These are phyloP conservation scores for Populus nigra DNA, from an alignment of 345 rosid genomes.

Conservation along the genomic window DNA sequence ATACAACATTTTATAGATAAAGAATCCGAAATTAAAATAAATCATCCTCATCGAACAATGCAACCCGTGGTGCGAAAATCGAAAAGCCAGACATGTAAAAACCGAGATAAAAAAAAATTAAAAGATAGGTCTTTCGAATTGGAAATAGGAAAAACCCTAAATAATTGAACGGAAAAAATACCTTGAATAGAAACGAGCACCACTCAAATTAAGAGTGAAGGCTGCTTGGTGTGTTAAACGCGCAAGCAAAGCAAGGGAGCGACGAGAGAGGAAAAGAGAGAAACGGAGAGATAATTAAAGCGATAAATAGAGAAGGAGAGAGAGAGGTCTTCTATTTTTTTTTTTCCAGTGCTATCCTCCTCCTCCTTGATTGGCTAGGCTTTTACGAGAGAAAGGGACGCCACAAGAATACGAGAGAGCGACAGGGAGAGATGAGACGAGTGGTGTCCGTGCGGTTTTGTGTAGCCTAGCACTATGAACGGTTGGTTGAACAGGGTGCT, in stretches of 20 bases:
- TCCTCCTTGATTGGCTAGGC: conserved; percentile 8
- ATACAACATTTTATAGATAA: not conserved
- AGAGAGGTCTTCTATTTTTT: too few species aligned
- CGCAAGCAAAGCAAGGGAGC: not conserved
- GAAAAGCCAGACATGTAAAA: not conserved
- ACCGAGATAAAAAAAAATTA: not conserved
- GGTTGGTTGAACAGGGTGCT: conserved; percentile 13
- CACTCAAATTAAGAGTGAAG: not conserved
- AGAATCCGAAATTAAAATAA: not conserved
- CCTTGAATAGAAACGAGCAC: not conserved
- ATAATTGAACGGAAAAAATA: not conserved
- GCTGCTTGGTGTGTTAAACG: not conserved
- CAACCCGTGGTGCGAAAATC: not conserved
- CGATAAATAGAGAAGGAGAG: too few species aligned
- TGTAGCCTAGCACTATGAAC: conserved; percentile 22
- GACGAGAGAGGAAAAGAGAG: not conserved
- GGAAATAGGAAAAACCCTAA: conserved; percentile 12
- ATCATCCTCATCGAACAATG: not conserved
- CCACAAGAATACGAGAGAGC: conserved; percentile 9
- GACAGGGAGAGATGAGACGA: conserved; percentile 22
- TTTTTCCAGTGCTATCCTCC: not conserved
- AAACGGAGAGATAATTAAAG: not conserved
- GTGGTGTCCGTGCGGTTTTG: conserved; percentile 13
- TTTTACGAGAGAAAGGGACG: not conserved
- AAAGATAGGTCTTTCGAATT: not conserved